Evolutionary conservation across 2,329 filamentous ascomycete species (phyloP).

Genomic region (Ustulina deusta): DNA sequence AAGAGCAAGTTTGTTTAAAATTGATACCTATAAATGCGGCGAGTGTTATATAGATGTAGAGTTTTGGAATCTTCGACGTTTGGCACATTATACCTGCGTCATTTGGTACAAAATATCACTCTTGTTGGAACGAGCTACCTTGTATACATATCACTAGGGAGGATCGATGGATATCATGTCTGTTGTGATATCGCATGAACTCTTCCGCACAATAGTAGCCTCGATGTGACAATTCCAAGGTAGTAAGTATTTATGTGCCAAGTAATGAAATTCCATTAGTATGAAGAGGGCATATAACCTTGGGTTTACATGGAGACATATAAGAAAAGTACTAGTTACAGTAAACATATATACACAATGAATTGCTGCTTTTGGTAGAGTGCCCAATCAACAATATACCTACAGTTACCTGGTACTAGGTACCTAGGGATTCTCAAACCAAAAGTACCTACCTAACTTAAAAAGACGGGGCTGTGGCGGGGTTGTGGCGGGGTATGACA

Average conservation of each 20-base stretch:
- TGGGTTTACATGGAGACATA: too few species aligned
- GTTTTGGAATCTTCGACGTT: constrained; percentile 2
- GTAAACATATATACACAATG: too few species aligned
- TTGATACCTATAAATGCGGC: constrained; percentile 20
- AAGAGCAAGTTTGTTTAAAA: constrained; percentile 68
- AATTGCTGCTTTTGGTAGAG: too few species aligned
- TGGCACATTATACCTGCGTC: neutral
- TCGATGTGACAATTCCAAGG: too few species aligned
- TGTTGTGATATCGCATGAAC: neutral
- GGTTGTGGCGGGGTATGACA: neutral
- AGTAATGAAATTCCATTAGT: too few species aligned
- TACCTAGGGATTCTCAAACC: too few species aligned
- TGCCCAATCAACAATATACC: too few species aligned
- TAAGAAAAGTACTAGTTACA: too few species aligned
- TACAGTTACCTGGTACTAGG: too few species aligned
- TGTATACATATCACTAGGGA: too few species aligned
- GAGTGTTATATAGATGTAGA: constrained; percentile 23
- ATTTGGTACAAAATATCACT: neutral
- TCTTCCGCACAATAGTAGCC: neutral
- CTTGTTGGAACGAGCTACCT: neutral
- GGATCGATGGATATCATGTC: neutral
- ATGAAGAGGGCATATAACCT: too few species aligned
- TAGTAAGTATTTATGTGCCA: too few species aligned
- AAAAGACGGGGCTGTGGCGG: neutral
- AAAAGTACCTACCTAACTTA: neutral